Conservation (phyloP, 2,329 filamentous ascomycete genomes). For the Aspergillus tanneri region DNA sequence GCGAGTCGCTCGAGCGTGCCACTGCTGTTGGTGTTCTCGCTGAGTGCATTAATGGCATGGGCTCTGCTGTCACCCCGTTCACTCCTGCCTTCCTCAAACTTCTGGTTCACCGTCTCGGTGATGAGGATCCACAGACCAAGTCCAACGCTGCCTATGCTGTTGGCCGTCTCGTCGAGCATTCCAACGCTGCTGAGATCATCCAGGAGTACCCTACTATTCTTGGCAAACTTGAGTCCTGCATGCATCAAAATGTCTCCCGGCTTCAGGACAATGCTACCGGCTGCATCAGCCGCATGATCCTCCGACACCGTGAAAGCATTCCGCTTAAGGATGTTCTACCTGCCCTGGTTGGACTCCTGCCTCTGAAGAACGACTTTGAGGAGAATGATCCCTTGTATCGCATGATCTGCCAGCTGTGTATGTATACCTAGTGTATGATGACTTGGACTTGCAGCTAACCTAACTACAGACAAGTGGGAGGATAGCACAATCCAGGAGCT, state of each 20-base stretch:
- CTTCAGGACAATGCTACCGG: constrained; percentile 91
- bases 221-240: constrained; percentile 78
- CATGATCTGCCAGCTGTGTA: constrained; percentile 84
- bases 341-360: constrained; percentile 72
- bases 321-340: constrained; percentile 81
- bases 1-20: constrained; percentile 82
- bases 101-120: constrained; percentile 79
- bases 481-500: constrained; percentile 47
- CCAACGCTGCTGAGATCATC: constrained; percentile 71
- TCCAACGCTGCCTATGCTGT: constrained; percentile 93
- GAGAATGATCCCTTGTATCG: constrained; percentile 93
- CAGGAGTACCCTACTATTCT: constrained; percentile 76
- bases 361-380: constrained; percentile 89
- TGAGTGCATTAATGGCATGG: constrained; percentile 85
- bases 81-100: constrained; percentile 75
- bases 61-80: constrained; percentile 74
- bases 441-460: constrained; percentile 15
- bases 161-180: constrained; percentile 80
- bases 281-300: constrained; percentile 88
- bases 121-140: constrained; percentile 88
- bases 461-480: constrained; percentile 44
- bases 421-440: constrained; percentile 38
- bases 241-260: constrained; percentile 73
- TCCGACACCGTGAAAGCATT: constrained; percentile 78
- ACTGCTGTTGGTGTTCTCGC: constrained; percentile 89